Base-by-base conservation (phyloP, 2,329 filamentous ascomycete genomes). In the Sporothrix variecibatus region DNA sequence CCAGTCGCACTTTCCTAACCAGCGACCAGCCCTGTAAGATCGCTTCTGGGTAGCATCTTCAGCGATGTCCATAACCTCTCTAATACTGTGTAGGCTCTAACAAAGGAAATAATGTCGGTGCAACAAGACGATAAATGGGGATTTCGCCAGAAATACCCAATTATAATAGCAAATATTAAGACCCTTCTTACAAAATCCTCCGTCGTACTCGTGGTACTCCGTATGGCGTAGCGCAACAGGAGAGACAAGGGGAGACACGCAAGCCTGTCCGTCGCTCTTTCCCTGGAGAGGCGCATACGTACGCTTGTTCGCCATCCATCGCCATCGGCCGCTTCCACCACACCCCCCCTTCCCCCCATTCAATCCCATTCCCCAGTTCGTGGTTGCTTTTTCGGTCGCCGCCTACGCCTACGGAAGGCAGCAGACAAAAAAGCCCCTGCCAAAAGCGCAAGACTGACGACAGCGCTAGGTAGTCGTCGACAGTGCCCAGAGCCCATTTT, bases 211-310 rank as follows among this genome's bases (percentile, higher is more conserved):
- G 43, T 65, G 58, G 58, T 70, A 34, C 7, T n/a, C 3, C 34
- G 34, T 34, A 71, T 74, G 68, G 73, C 73, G 69, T 72, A 69
- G 69, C 51, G 73, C 73, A 69, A 56, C 64, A 68, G 53, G 34
- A 49, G 70, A 72, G 62, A 74, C 69, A 68, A 72, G 43, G 43
- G 38, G 65, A 58, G 73, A 60, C 73, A 76, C 76, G 76, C 76
- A 77, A 77, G 76, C 75, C 73, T 74, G 67, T 51, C 73, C 69
- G 74, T 74, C 73, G 76, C 74, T 76, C 73, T 74, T 76, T 75
- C 73, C 76, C 58, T 71, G 51, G 46, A 74, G 71, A 72, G 75
- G 76, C 75, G 76, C 76, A 76, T 77, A 77, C 76, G 76, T 76
- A 77, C 72, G 72, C 76, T 65, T 75, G 73, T 75, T 75, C 74